Conservation (phyloP, 1,284 basidiomycete genomes). For the Neolentinus lepideus region DNA sequence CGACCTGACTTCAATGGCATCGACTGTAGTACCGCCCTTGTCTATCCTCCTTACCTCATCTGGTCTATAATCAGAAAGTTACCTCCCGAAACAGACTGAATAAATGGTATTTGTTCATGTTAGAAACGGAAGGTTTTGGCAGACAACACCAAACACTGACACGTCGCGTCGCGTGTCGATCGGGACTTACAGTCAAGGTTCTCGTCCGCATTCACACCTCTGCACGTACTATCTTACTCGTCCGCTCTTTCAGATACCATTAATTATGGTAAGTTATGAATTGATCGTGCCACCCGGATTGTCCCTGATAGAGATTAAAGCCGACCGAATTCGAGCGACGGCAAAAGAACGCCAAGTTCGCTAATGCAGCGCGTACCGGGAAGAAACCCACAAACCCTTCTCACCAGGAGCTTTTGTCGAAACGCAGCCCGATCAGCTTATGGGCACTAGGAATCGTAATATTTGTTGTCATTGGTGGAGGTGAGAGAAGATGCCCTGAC, state of each 20-base stretch:
- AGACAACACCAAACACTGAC: not conserved
- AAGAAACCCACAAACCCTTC: slow-evolving; percentile 70
- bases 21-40: too few relatives aligned
- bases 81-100: not conserved
- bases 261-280: not conserved
- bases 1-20: too few relatives aligned
- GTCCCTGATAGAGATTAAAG: slow-evolving; percentile 13
- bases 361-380: slow-evolving; percentile 58
- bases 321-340: slow-evolving; percentile 71
- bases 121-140: not conserved
- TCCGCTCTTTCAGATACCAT: not conserved
- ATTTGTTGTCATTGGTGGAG: slow-evolving; percentile 73
- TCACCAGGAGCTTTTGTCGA: slow-evolving; percentile 59
- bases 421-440: slow-evolving; percentile 62
- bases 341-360: slow-evolving; percentile 72
- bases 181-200: not conserved
- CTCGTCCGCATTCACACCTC: not conserved
- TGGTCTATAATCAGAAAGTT: too few relatives aligned
- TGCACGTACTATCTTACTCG: not conserved
- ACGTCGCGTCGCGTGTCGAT: not conserved
- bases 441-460: slow-evolving; percentile 64
- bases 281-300: not conserved
- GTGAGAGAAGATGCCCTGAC: slow-evolving; percentile 31
- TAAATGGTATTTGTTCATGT: not conserved
- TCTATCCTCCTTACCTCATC: too few relatives aligned